Conservation (phyloP, 2,329 filamentous ascomycete genomes). For the Sphaerulina populicola region DNA sequence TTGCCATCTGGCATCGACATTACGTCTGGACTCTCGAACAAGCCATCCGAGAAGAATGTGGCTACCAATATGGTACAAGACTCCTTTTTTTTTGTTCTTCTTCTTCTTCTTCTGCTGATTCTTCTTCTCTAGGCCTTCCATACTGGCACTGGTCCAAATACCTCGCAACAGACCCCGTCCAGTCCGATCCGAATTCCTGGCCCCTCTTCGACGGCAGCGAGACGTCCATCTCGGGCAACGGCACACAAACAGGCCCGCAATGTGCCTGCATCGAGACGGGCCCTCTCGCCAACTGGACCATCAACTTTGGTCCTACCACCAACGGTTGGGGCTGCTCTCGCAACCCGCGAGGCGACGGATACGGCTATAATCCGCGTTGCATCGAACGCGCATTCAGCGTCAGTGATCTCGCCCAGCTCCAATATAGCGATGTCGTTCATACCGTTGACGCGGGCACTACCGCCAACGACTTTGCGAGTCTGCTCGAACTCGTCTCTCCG, state of each 20-base stretch:
- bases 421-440: slow-evolving; percentile 15
- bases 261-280: slow-evolving; percentile 44
- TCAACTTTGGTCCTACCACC: slow-evolving; percentile 18
- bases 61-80: slow-evolving; percentile 5
- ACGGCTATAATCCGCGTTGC: slow-evolving; percentile 15
- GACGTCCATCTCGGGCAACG: slow-evolving; percentile 31
- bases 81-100: too few relatives aligned
- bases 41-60: slow-evolving; percentile 31
- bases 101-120: too few relatives aligned
- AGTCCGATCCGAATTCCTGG: slow-evolving; percentile 34
- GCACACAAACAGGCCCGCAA: slow-evolving; percentile 24
- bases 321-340: slow-evolving; percentile 13
- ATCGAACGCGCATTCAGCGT: slow-evolving; percentile 12
- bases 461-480: slow-evolving; percentile 11
- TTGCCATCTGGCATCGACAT: slow-evolving; percentile 14
- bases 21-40: slow-evolving; percentile 20
- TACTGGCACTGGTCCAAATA: slow-evolving; percentile 49
- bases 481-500: slow-evolving; percentile 10
- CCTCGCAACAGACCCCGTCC: slow-evolving; percentile 18
- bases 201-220: slow-evolving; percentile 46
- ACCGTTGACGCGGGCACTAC: slow-evolving; percentile 13
- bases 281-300: slow-evolving; percentile 40
- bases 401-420: slow-evolving; percentile 2
- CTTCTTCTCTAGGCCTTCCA: slow-evolving; percentile 18
- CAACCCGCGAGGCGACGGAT: slow-evolving; percentile 15